These are phyloP conservation scores for Pachyrhizus erosus DNA, from an alignment of 306 rosid genomes.

Conservation along the genomic window DNA sequence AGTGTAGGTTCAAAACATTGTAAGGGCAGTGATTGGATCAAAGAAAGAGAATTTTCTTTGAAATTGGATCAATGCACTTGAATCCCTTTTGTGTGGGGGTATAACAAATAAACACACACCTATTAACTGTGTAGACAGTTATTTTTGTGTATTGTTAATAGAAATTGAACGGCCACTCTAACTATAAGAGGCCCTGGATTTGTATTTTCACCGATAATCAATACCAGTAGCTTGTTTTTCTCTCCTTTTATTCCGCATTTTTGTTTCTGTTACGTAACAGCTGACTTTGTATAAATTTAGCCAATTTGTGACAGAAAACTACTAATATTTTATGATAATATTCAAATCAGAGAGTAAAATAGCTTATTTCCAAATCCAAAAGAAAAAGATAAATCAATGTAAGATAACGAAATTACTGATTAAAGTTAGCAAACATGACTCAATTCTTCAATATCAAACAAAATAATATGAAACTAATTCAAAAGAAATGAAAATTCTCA, in stretches of 20 bases:
- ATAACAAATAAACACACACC: no score
- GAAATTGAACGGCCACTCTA: not conserved
- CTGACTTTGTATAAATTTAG: not conserved
- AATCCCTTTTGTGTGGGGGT: no score
- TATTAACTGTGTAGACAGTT: no score
- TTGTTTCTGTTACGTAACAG: not conserved
- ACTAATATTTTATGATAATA: not conserved
- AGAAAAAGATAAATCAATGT: not conserved
- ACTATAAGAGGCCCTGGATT: not conserved
- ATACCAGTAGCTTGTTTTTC: not conserved
- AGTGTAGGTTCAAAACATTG: no score
- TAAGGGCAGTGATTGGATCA: no score
- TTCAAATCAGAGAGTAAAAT: not conserved
- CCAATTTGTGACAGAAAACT: not conserved
- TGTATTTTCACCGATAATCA: not conserved
- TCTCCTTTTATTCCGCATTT: not conserved
- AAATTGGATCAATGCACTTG: no score
- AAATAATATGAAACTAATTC: not conserved
- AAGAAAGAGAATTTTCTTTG: no score
- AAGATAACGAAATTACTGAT: not conserved
- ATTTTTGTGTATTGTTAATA: not conserved
- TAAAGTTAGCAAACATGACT: constrained; percentile 13
- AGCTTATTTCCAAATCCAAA: not conserved
- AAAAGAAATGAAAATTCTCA: constrained; percentile 32
- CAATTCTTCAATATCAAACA: constrained; percentile 24